A percentile compares a stretch with the other conserved stretches of the same genome.
Evolutionary conservation across 345 rosid genomes (phyloP).

Genomic region (Eucalyptus leucophloia): DNA sequence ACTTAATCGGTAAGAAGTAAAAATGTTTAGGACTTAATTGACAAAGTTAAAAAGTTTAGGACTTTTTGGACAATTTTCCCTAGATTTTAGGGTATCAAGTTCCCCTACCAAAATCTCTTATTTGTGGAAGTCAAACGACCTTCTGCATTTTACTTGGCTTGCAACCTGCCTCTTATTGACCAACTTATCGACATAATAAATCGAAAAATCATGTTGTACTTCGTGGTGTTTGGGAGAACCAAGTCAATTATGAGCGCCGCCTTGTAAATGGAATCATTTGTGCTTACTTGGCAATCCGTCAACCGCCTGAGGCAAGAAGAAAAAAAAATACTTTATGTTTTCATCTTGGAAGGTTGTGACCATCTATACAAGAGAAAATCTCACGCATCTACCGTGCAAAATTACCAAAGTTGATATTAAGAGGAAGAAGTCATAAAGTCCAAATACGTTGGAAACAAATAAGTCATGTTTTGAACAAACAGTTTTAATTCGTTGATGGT

Average conservation of each 20-base stretch:
- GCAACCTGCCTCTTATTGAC: no score
- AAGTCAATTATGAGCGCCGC: not conserved
- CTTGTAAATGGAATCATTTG: not conserved
- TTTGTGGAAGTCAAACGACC: no score
- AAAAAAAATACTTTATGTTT: no score
- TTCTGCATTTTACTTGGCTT: no score
- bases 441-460: not conserved
- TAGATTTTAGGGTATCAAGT: not conserved
- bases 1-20: no score
- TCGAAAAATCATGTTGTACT: no score
- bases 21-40: no score
- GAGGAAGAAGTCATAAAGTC: not conserved
- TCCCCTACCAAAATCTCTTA: not conserved
- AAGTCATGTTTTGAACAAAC: not conserved
- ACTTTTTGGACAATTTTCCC: no score
- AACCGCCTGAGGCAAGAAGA: not conserved
- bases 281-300: not conserved
- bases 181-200: no score
- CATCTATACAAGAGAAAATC: not conserved
- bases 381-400: not conserved
- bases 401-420: not conserved
- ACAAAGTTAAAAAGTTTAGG: no score
- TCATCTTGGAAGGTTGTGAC: not conserved
- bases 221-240: not conserved
- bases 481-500: not conserved